Percentiles rank a stretch among this genome's conserved stretches.
phyloP scores from a whole-genome alignment of 805 yeast species.

The Metschnikowia gelsemii region DNA sequence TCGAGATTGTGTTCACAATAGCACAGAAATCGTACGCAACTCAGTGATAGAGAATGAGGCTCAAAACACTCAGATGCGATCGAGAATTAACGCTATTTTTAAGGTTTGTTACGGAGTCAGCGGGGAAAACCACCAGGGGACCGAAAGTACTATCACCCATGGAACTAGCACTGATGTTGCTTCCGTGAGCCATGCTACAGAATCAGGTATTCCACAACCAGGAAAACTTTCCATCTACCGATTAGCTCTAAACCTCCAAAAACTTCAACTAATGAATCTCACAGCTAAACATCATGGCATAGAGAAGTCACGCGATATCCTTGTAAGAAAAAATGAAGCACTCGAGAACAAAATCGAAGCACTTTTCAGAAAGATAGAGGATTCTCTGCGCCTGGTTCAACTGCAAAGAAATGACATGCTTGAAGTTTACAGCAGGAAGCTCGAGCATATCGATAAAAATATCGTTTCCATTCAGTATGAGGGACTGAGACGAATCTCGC shows the following conservation, averaged over 20 bases:
- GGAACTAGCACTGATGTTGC: too few species aligned
- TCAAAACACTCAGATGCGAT: conserved; percentile 21
- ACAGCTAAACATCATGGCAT: conserved; percentile 13
- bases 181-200: too few species aligned
- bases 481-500: conserved; percentile 23
- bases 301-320: conserved; percentile 10
- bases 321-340: conserved; percentile 1
- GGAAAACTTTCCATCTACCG: conserved; percentile 19
- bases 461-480: conserved; percentile 10
- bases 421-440: conserved; percentile 9
- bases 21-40: conserved; percentile 25
- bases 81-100: conserved; percentile 30
- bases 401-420: background rate
- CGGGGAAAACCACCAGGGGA: background rate
- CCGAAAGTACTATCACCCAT: too few species aligned
- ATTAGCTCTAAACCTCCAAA: conserved; percentile 33
- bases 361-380: conserved; percentile 2
- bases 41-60: conserved; percentile 28
- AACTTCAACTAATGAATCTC: conserved; percentile 25
- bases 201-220: conserved; percentile 9
- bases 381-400: background rate
- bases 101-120: conserved; percentile 18
- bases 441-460: conserved; percentile 9
- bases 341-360: conserved; percentile 1
- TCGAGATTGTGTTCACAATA: conserved; percentile 22